A percentile compares a stretch with the other conserved stretches of the same genome.
These are phyloP conservation scores for Brassica cretica DNA, from an alignment of 345 rosid species.

Conservation along the genomic window DNA sequence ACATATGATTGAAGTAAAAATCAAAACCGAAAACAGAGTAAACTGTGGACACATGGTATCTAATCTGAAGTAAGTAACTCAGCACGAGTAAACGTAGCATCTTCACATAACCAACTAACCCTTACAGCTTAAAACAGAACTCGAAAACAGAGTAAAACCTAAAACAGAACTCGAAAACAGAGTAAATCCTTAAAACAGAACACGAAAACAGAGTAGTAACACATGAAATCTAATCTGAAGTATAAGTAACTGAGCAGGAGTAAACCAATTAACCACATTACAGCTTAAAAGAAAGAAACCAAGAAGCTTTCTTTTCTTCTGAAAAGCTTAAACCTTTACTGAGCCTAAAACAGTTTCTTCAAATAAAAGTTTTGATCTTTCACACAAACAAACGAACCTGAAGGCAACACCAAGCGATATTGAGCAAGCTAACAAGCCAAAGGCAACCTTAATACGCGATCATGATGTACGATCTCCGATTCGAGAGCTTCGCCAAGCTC, in stretches of 20 bases:
- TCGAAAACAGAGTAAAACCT: not conserved
- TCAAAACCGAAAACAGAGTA: not conserved
- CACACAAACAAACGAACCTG: conserved; percentile 56
- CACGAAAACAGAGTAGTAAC: not conserved
- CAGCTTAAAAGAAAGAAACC: too few species aligned
- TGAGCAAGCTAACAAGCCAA: conserved; percentile 95
- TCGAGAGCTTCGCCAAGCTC: conserved; percentile 43
- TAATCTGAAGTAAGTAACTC: too few species aligned
- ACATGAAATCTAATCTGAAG: too few species aligned
- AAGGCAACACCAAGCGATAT: conserved; percentile 78
- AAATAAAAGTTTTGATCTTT: too few species aligned
- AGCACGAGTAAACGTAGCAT: too few species aligned
- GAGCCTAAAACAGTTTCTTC: too few species aligned
- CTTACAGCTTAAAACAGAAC: not conserved
- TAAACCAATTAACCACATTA: too few species aligned
- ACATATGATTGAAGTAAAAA: not conserved
- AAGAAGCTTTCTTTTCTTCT: too few species aligned
- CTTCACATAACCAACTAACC: not conserved
- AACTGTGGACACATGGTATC: not conserved
- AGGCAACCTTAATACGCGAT: conserved; percentile 79
- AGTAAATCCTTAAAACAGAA: not conserved
- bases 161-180: not conserved
- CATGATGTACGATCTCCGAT: conserved; percentile 87
- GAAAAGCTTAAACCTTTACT: too few species aligned
- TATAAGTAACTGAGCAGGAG: too few species aligned